These are phyloP conservation scores for Wickerhamiella sergipiensis DNA, from an alignment of 805 yeast species.

Conservation along the genomic window DNA sequence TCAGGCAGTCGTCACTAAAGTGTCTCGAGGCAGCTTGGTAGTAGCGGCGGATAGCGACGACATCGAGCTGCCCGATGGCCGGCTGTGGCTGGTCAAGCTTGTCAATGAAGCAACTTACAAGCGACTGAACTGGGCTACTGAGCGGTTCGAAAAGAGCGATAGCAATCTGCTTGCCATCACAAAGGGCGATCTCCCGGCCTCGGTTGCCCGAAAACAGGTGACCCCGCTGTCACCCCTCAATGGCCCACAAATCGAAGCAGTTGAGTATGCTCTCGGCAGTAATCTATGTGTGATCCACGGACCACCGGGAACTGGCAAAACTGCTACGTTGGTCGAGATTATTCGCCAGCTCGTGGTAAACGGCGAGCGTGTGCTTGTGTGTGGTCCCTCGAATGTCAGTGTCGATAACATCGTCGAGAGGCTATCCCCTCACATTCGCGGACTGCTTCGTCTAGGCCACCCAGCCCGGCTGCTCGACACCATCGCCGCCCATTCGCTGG, in stretches of 20 bases:
- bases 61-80: slow-evolving; percentile 32
- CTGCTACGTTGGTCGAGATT: slow-evolving; percentile 71
- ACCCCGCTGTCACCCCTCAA: slow-evolving; percentile 33
- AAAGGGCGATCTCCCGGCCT: slow-evolving; percentile 3
- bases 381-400: slow-evolving; percentile 89
- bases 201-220: neutral
- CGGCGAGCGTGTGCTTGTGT: slow-evolving; percentile 56
- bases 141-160: slow-evolving; percentile 31
- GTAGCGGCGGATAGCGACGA: slow-evolving; percentile 51
- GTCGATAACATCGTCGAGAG: slow-evolving; percentile 86
- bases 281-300: slow-evolving; percentile 51
- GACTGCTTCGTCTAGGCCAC: slow-evolving; percentile 77
- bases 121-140: slow-evolving; percentile 65
- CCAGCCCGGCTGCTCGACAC: slow-evolving; percentile 68
- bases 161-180: slow-evolving; percentile 1
- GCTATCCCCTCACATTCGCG: slow-evolving; percentile 32
- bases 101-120: slow-evolving; percentile 28
- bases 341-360: slow-evolving; percentile 50
- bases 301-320: slow-evolving; percentile 77
- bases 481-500: slow-evolving; percentile 61
- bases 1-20: slow-evolving; percentile 55
- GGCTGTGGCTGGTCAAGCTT: slow-evolving; percentile 56
- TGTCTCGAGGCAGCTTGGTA: slow-evolving; percentile 34
- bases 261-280: slow-evolving; percentile 45
- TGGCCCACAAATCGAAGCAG: slow-evolving; percentile 60